Conservation (phyloP, 1,284 basidiomycete species). For the Bondarzewia mesenterica region DNA sequence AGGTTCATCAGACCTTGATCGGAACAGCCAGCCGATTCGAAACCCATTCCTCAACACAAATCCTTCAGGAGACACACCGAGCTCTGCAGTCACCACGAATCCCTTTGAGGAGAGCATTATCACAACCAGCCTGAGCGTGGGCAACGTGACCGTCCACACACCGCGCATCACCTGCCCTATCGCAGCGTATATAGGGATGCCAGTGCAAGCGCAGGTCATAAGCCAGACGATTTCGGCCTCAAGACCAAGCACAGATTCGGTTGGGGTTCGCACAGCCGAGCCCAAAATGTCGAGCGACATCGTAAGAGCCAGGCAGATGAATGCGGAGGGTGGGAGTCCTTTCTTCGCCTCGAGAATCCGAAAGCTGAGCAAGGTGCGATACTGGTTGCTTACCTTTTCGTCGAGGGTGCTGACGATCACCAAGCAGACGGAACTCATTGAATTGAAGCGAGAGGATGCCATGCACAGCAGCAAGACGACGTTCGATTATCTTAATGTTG, state of each 20-base stretch:
- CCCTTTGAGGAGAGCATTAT: slow-evolving; percentile 8
- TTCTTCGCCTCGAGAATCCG: slow-evolving; percentile 11
- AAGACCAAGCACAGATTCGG: too few relatives aligned
- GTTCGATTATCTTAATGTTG: slow-evolving; percentile 11
- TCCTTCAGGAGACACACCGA: slow-evolving; percentile 7
- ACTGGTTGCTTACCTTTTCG: not conserved
- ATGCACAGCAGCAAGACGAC: not conserved
- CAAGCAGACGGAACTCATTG: not conserved
- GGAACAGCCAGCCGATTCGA: not conserved
- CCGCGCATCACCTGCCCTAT: slow-evolving; percentile 12
- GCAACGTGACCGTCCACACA: slow-evolving; percentile 6
- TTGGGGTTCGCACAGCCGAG: not conserved
- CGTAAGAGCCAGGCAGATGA: not conserved
- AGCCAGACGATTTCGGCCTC: slow-evolving; percentile 2
- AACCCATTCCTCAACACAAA: slow-evolving; percentile 7
- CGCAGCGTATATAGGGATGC: slow-evolving; percentile 10
- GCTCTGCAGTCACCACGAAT: not conserved
- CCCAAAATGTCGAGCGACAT: not conserved
- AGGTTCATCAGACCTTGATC: not conserved
- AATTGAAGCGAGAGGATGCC: not conserved
- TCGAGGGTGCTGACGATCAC: not conserved
- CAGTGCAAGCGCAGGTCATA: slow-evolving; percentile 11
- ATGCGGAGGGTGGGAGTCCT: slow-evolving; percentile 6
- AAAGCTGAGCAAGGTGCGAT: slow-evolving; percentile 3
- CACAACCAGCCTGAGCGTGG: slow-evolving; percentile 5